phyloP scores from a whole-genome alignment of 1,139 yeast genomes.

The Debaryomyces subglobosus region DNA sequence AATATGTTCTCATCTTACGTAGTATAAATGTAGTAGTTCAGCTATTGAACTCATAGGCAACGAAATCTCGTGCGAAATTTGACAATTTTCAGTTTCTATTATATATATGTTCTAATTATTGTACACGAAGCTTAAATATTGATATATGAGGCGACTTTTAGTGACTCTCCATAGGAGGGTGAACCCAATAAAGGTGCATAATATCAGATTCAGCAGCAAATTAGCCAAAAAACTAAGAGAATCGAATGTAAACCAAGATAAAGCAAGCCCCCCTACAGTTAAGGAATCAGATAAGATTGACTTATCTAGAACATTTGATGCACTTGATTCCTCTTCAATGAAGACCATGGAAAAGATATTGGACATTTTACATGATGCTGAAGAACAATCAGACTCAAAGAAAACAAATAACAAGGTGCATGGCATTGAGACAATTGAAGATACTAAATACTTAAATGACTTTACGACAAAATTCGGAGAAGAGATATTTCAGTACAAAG shows the following conservation, averaged over 20 bases:
- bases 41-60: neutral
- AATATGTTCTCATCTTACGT: neutral
- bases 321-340: constrained; percentile 17
- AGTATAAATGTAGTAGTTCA: neutral
- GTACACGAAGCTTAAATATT: neutral
- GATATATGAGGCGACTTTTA: neutral
- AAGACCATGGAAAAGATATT: constrained; percentile 22
- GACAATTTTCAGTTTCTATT: neutral
- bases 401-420: neutral
- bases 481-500: constrained; percentile 20
- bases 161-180: neutral
- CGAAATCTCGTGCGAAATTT: neutral
- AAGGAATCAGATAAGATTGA: constrained; percentile 7
- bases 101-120: neutral
- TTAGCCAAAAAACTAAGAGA: neutral
- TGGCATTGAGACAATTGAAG: constrained; percentile 6
- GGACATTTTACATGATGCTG: constrained; percentile 16
- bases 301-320: constrained; percentile 14
- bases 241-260: neutral
- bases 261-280: neutral
- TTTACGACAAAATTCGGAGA: constrained; percentile 16
- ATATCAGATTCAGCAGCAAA: neutral
- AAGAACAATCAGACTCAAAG: constrained; percentile 8
- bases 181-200: neutral
- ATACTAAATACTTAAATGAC: constrained; percentile 8